Evolutionary conservation across 345 rosid species (phyloP).

Genomic region (Eucalyptus erythrocorys): DNA sequence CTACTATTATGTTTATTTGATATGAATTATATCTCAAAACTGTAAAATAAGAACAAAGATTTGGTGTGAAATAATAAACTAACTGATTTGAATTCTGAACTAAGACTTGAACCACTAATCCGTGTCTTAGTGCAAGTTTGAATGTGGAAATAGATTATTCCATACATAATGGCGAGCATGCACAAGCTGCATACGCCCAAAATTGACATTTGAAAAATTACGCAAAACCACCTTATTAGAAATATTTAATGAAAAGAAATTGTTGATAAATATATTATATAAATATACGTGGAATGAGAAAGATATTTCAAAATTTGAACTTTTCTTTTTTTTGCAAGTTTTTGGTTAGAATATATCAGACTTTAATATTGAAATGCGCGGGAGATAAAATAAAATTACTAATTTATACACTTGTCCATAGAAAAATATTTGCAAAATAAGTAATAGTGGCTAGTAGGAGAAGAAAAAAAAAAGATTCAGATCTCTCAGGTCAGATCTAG

Average conservation of each 20-base stretch:
- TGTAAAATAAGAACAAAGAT: background rate
- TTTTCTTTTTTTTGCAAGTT: background rate
- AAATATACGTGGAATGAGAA: background rate
- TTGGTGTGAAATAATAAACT: background rate
- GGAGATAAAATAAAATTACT: background rate
- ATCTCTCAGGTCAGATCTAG: background rate
- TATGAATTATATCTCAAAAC: background rate
- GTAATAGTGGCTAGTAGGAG: background rate
- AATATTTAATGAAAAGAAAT: background rate
- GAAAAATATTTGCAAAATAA: background rate
- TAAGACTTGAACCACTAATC: background rate
- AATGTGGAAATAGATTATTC: background rate
- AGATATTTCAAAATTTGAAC: background rate
- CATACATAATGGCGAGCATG: background rate
- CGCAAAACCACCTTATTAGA: background rate
- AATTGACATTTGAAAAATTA: background rate
- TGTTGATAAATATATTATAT: background rate
- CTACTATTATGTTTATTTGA: background rate
- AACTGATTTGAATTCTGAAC: background rate
- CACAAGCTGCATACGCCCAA: background rate
- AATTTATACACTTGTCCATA: background rate
- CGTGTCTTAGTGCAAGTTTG: background rate
- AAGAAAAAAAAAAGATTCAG: background rate
- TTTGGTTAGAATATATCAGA: background rate
- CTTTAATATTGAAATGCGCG: background rate